These are phyloP conservation scores for Calcarisporium arbuscula DNA, from an alignment of 2,329 filamentous ascomycete species.

Conservation along the genomic window DNA sequence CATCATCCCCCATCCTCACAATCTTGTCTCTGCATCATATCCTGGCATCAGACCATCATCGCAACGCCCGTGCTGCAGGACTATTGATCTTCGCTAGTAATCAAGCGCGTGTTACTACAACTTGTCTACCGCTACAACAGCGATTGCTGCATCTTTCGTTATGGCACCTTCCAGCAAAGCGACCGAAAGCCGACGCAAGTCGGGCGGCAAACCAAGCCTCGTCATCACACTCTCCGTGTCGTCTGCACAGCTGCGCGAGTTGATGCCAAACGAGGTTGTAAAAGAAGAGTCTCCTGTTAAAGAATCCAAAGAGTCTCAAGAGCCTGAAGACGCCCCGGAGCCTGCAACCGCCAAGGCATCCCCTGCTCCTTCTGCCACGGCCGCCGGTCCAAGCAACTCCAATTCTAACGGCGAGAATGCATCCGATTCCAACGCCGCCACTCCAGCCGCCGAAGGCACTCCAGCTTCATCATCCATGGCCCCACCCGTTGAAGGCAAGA, in stretches of 20 bases:
- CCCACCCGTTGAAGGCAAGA: slow-evolving; percentile 54
- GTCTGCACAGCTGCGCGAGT: slow-evolving; percentile 42
- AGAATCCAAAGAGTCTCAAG: slow-evolving; percentile 27
- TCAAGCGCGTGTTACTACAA: no score
- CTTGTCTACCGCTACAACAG: no score
- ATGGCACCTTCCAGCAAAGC: slow-evolving; percentile 30
- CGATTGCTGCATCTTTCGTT: no score
- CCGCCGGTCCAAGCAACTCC: slow-evolving; percentile 22
- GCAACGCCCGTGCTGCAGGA: no score
- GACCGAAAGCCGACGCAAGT: slow-evolving; percentile 30
- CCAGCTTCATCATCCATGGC: slow-evolving; percentile 52
- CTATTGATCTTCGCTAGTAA: no score
- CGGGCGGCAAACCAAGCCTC: slow-evolving; percentile 27
- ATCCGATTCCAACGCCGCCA: slow-evolving; percentile 54
- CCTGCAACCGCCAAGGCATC: slow-evolving; percentile 36
- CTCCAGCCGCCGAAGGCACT: slow-evolving; percentile 50
- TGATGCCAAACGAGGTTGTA: slow-evolving; percentile 37
- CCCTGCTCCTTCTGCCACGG: slow-evolving; percentile 34
- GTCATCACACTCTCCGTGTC: slow-evolving; percentile 49
- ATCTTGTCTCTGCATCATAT: slow-evolving; percentile 3
- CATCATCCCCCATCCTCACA: slow-evolving; percentile 9
- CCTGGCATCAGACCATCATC: slow-evolving; percentile 5
- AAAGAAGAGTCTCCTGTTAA: slow-evolving; percentile 39
- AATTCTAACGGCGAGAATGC: slow-evolving; percentile 48
- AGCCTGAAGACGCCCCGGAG: slow-evolving; percentile 22